Conservation (phyloP, 768 basidiomycete species). For the Lentinula guzmanii region DNA sequence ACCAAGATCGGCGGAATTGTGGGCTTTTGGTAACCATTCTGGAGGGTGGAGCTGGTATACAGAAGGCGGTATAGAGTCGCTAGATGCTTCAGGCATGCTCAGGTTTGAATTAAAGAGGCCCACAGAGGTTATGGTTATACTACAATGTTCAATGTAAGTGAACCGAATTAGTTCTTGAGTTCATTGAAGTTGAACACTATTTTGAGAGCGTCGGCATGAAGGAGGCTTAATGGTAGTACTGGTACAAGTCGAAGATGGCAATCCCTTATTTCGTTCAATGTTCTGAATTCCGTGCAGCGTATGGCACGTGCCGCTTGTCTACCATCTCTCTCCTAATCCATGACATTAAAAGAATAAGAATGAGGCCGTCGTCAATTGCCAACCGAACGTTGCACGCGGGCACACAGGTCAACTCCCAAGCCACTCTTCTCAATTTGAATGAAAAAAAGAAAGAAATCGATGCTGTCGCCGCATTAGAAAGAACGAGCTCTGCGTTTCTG, state of each 20-base stretch:
- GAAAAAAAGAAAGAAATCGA: slow-evolving; percentile 84
- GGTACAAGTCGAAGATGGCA: too few species aligned
- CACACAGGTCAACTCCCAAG: slow-evolving; percentile 36
- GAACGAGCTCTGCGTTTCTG: slow-evolving; percentile 55
- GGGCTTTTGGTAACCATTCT: slow-evolving; percentile 64
- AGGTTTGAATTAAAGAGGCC: neutral
- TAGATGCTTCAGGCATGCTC: neutral
- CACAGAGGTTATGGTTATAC: neutral
- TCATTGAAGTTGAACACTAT: slow-evolving; percentile 6
- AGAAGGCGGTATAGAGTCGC: slow-evolving; percentile 23
- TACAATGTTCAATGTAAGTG: neutral
- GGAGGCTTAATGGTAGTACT: too few species aligned
- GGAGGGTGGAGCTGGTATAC: slow-evolving; percentile 67
- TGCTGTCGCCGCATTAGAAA: slow-evolving; percentile 66
- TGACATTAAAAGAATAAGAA: neutral
- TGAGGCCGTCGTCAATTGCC: slow-evolving; percentile 50
- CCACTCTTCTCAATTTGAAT: slow-evolving; percentile 46
- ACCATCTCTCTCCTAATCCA: neutral
- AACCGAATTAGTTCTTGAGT: neutral
- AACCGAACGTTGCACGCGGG: slow-evolving; percentile 44
- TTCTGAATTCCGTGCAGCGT: too few species aligned
- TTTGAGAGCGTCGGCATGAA: neutral
- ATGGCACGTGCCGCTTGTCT: too few species aligned
- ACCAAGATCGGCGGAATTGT: slow-evolving; percentile 69
- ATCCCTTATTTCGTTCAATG: too few species aligned